These are phyloP conservation scores for Onygenales sp. DNA, from an alignment of 2,329 filamentous ascomycete genomes.

Conservation along the genomic window DNA sequence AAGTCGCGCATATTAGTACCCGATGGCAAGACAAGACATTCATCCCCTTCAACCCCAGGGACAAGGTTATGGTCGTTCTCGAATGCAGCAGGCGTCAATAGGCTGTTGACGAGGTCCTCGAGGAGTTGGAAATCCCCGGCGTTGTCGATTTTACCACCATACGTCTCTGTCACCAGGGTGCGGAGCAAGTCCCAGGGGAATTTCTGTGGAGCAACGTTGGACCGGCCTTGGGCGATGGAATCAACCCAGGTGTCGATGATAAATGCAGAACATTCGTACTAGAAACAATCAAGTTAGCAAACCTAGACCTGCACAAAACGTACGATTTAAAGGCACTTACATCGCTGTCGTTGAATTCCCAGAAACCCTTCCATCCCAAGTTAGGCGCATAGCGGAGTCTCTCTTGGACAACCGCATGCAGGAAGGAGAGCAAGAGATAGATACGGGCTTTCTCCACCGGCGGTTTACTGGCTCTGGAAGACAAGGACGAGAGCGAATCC, in stretches of 20 bases:
- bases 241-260: conserved; percentile 96
- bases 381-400: conserved; percentile 86
- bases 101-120: conserved; percentile 59
- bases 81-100: conserved; percentile 81
- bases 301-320: too few relatives aligned
- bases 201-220: conserved; percentile 86
- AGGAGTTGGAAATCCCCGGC: conserved; percentile 72
- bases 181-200: conserved; percentile 96
- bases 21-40: conserved; percentile 62
- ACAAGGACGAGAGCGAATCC: conserved; percentile 80
- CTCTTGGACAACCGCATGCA: conserved; percentile 94
- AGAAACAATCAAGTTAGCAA: not conserved
- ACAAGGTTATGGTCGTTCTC: conserved; percentile 89
- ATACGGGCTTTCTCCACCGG: conserved; percentile 85
- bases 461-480: conserved; percentile 63
- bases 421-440: conserved; percentile 83
- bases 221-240: conserved; percentile 67
- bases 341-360: conserved; percentile 99
- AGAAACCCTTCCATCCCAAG: conserved; percentile 96
- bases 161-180: conserved; percentile 83
- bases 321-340: conserved; percentile 48
- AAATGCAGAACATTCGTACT: conserved; percentile 95
- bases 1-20: conserved; percentile 81
- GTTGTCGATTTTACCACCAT: conserved; percentile 95
- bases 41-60: conserved; percentile 50